Conservation (phyloP, 768 basidiomycete genomes). For the Tubosaeta sp. region DNA sequence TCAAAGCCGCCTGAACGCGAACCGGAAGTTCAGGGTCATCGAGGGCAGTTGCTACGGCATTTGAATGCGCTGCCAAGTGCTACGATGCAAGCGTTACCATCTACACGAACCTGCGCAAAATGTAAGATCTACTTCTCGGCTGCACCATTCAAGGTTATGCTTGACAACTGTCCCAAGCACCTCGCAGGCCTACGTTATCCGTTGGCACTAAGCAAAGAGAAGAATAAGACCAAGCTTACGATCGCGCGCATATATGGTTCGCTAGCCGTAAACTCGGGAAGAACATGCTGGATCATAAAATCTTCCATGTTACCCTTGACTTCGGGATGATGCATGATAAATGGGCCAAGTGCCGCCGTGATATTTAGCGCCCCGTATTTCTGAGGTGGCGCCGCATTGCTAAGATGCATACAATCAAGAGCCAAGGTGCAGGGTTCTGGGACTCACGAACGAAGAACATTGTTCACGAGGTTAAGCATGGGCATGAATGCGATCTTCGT, state of each 20-base stretch:
- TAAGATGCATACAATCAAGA: conserved; percentile 15
- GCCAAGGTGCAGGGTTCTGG: background rate
- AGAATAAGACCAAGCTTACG: conserved; percentile 40
- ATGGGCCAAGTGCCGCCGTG: conserved; percentile 67
- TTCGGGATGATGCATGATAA: conserved; percentile 82
- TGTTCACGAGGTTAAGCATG: conserved; percentile 74
- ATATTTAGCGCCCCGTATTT: conserved; percentile 85
- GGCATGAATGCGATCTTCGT: conserved; percentile 81
- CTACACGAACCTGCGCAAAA: background rate
- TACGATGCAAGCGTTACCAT: conserved; percentile 23
- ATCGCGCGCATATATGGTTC: conserved; percentile 77
- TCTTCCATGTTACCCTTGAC: conserved; percentile 74
- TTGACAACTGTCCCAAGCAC: conserved; percentile 74
- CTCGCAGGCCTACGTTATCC: conserved; percentile 62
- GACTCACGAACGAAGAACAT: conserved; percentile 61
- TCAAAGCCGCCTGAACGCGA: conserved; percentile 76
- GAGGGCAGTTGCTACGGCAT: conserved; percentile 59
- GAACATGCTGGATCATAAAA: conserved; percentile 70
- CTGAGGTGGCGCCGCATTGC: conserved; percentile 54
- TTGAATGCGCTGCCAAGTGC: conserved; percentile 62
- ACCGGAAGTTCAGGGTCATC: conserved; percentile 82
- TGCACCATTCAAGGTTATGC: conserved; percentile 61
- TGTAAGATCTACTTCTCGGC: conserved; percentile 46
- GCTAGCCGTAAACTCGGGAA: conserved; percentile 61
- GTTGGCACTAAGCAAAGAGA: background rate